Conservation (phyloP, 805 yeast genomes). For the Candida odintsovae region DNA sequence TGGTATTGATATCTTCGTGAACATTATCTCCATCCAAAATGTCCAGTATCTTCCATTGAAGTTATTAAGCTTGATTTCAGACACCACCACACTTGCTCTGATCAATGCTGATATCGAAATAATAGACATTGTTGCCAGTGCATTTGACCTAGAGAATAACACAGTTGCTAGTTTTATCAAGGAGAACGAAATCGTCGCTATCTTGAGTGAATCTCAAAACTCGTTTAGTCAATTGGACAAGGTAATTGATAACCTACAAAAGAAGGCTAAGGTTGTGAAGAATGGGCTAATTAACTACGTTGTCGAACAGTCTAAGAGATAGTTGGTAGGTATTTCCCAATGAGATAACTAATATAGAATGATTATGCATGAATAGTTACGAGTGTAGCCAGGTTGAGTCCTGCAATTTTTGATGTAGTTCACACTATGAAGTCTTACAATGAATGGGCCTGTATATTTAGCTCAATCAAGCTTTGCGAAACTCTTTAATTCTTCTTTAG, state of each 20-base stretch:
- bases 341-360: background rate
- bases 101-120: slow-evolving; percentile 83
- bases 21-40: slow-evolving; percentile 45
- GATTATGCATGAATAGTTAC: background rate
- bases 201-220: slow-evolving; percentile 41
- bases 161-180: slow-evolving; percentile 47
- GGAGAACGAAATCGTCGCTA: slow-evolving; percentile 54
- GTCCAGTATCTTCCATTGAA: slow-evolving; percentile 27
- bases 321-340: background rate
- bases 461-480: no score
- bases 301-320: background rate
- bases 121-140: slow-evolving; percentile 68
- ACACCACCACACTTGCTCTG: slow-evolving; percentile 59
- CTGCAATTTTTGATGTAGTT: no score
- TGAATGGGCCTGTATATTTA: no score
- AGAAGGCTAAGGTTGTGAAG: slow-evolving; percentile 6
- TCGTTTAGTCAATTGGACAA: slow-evolving; percentile 3
- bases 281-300: slow-evolving; percentile 1
- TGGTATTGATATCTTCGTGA: slow-evolving; percentile 71
- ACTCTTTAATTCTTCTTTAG: no score
- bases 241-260: slow-evolving; percentile 2
- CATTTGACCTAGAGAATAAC: slow-evolving; percentile 38
- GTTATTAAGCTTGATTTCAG: slow-evolving; percentile 33
- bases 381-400: background rate
- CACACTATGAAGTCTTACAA: no score